Conservation (phyloP, 1,139 yeast genomes). For the Debaryomyces sp. region DNA sequence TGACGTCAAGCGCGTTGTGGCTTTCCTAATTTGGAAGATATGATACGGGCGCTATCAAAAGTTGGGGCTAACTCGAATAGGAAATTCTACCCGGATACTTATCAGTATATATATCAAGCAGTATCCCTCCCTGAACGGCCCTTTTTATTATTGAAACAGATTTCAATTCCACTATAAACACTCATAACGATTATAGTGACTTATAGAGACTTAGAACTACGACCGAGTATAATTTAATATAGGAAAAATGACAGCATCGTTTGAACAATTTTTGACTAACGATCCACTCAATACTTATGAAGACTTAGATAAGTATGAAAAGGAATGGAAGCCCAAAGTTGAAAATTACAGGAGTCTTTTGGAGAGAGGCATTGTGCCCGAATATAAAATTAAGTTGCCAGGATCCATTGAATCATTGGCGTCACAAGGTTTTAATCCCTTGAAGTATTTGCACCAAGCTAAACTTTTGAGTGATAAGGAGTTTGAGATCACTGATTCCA, state of each 20-base stretch:
- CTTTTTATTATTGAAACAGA: background rate
- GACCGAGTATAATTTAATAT: background rate
- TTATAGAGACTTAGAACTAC: too few species aligned
- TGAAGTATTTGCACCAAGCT: conserved; percentile 44
- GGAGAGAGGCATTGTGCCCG: conserved; percentile 41
- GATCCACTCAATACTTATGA: conserved; percentile 40
- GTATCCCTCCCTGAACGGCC: background rate
- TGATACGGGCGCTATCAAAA: background rate
- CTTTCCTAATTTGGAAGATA: background rate
- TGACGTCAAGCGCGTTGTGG: background rate
- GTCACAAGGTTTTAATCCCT: conserved; percentile 46
- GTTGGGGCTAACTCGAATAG: background rate
- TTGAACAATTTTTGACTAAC: conserved; percentile 30
- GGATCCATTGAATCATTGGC: conserved; percentile 43
- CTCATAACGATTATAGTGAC: background rate
- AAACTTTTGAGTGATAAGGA: conserved; percentile 48
- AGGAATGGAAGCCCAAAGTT: conserved; percentile 52
- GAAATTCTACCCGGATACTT: conserved; percentile 1
- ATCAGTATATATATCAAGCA: conserved; percentile 3
- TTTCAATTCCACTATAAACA: background rate
- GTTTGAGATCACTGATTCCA: conserved; percentile 48
- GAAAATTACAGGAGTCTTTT: conserved; percentile 50
- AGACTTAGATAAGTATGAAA: conserved; percentile 35
- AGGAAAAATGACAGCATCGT: conserved; percentile 12
- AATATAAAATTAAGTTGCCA: conserved; percentile 44